A percentile compares a stretch with the other conserved stretches of the same genome.
phyloP scores from a whole-genome alignment of 257 asterid genomes.

The Rehmannia glutinosa region DNA sequence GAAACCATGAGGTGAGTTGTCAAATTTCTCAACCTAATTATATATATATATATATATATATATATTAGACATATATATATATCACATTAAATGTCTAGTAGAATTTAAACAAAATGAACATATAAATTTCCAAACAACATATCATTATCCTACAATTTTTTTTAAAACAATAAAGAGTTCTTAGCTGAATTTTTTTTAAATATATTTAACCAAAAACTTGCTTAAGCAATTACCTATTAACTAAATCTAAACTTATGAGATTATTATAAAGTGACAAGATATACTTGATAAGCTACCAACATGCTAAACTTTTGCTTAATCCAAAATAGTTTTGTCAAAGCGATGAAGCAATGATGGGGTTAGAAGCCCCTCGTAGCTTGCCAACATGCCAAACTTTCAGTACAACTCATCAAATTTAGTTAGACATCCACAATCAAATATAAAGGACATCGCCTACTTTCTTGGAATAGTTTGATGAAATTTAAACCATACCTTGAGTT shows the following conservation, averaged over 20 bases:
- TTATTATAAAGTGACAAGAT: not conserved
- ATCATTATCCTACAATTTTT: too few species aligned
- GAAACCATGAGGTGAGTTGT: too few species aligned
- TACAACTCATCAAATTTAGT: slow-evolving; percentile 21
- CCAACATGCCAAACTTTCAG: slow-evolving; percentile 25
- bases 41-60: too few species aligned
- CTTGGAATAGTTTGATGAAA: slow-evolving; percentile 8
- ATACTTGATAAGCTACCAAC: not conserved
- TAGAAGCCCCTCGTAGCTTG: slow-evolving; percentile 21
- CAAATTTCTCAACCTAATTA: too few species aligned
- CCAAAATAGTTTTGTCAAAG: not conserved
- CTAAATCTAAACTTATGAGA: not conserved
- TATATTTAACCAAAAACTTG: too few species aligned
- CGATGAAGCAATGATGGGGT: slow-evolving; percentile 14
- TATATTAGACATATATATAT: too few species aligned
- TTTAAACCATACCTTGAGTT: not conserved
- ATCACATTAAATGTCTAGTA: too few species aligned
- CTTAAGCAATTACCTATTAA: too few species aligned
- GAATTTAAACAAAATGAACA: too few species aligned
- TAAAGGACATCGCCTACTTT: slow-evolving; percentile 37
- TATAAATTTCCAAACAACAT: too few species aligned
- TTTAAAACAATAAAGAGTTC: too few species aligned
- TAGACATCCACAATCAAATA: slow-evolving; percentile 24
- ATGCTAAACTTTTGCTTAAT: not conserved
- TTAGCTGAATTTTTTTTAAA: too few species aligned